Evolutionary conservation across 2,329 filamentous ascomycete species (phyloP), one percentile per base, ranked within the genome.

Genomic region (Seiridium cupressi): DNA sequence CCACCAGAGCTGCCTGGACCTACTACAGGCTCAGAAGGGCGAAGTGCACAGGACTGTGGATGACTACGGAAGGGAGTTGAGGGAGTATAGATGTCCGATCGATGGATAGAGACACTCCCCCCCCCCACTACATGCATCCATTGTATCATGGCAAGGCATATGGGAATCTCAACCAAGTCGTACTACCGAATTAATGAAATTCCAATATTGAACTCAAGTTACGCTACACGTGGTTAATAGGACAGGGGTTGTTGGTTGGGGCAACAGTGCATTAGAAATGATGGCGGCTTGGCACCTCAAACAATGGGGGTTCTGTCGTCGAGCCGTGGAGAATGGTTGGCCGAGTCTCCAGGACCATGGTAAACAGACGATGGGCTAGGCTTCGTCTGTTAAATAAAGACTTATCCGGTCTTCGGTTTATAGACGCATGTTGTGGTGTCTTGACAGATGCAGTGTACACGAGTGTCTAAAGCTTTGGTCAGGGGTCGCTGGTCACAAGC

Each of bases 1-100:
- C 67, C 89, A 91, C 75, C 81, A 87, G 70, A 79, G 77, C 34
- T 93, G 89, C 69, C 76, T 91, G 44, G 90, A 94, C 70, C 82
- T 85, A 61, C 73, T 89, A 65, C 84, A 86, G 66, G 81, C 80
- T 40, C 79, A 82, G 62, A 78, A 80, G 59, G 81, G 80, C 63
- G 71, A 73, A n/a, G 69, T 68, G 62, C 68, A 71, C 64, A 79
- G 76, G 60, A 82, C 76, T 62, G 74, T 80, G 6, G 75, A 76
- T 40, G 78, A 76, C 46, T 69, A 72, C 55, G 75, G 73, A 10
- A 72, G 73, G 57, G 77, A 82, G 64, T 74, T 53, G 31, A 53
- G 76, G 63, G 82, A 79, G 68, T 85, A 84, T 69, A 78, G 76
- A 65, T 86, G 84, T 69, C 84, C 84, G 8, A 81, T 87, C 68